Percentiles rank a stretch among this genome's conserved stretches.
Evolutionary conservation across 345 rosid species (phyloP).

Genomic region (Brassica rapa): DNA sequence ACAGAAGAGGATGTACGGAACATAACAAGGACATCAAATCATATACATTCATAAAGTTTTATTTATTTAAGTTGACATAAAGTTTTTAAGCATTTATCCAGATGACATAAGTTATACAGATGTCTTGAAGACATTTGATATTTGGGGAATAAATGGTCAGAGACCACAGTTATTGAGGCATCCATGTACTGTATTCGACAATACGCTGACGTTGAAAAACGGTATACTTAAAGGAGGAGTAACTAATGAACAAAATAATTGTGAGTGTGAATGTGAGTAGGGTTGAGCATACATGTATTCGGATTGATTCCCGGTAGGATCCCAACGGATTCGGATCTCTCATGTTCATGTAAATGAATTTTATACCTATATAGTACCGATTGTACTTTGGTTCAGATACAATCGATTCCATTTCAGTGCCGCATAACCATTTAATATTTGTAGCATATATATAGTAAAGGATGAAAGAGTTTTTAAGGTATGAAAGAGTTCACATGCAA

Average conservation of each 20-base stretch:
- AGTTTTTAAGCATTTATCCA: not conserved
- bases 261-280: not conserved
- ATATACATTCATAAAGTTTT: not conserved
- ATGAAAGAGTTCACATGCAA: no score
- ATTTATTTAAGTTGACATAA: not conserved
- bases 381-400: no score
- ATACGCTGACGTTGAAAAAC: not conserved
- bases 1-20: conserved; percentile 8
- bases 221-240: not conserved
- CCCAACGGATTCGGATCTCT: not conserved
- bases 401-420: no score
- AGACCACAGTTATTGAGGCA: not conserved
- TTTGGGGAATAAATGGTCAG: not conserved
- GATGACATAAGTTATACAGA: not conserved
- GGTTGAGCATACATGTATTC: not conserved
- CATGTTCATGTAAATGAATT: not conserved
- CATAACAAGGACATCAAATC: not conserved
- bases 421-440: no score
- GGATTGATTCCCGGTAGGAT: not conserved
- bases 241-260: not conserved
- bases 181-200: not conserved
- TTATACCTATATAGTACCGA: no score
- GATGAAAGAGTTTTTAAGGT: no score
- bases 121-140: not conserved
- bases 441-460: no score